Evolutionary conservation across 306 rosid species (phyloP).

Genomic region (Medicago lupulina): DNA sequence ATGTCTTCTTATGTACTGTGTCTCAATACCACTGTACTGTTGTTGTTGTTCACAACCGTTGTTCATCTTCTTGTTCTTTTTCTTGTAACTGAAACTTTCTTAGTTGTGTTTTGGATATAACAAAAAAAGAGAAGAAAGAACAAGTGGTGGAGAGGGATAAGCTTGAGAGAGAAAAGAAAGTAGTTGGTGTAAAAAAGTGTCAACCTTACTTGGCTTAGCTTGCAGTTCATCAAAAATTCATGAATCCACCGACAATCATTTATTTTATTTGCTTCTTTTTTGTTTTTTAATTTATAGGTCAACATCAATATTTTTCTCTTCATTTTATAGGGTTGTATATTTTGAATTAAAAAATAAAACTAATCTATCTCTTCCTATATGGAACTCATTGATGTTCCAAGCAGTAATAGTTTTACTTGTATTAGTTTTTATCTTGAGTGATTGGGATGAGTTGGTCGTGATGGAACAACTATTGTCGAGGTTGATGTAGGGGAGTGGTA

Average conservation of each 20-base stretch:
- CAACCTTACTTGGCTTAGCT: constrained; percentile 58
- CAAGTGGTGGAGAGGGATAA: constrained; percentile 50
- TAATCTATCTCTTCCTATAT: no score
- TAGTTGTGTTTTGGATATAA: constrained; percentile 37
- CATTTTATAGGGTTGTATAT: no score
- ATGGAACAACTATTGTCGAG: no score
- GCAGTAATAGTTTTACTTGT: no score
- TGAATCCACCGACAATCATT: constrained; percentile 67
- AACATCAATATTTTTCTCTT: neutral
- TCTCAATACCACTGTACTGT: constrained; percentile 54
- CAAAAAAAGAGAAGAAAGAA: constrained; percentile 34
- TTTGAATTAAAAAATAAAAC: no score
- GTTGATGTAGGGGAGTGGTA: no score
- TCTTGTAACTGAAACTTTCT: neutral
- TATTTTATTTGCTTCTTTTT: constrained; percentile 18
- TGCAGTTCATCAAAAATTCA: constrained; percentile 50
- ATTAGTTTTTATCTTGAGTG: no score
- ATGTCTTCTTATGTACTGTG: constrained; percentile 84
- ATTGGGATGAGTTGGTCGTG: no score
- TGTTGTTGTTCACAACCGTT: constrained; percentile 51
- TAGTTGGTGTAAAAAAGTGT: constrained; percentile 41
- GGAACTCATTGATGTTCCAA: no score
- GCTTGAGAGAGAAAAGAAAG: constrained; percentile 31
- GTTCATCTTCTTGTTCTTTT: constrained; percentile 51
- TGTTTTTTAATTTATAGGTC: neutral